Evolutionary conservation across 2,329 filamentous ascomycete genomes (phyloP).

Genomic region (Exophiala lecanii-corni): DNA sequence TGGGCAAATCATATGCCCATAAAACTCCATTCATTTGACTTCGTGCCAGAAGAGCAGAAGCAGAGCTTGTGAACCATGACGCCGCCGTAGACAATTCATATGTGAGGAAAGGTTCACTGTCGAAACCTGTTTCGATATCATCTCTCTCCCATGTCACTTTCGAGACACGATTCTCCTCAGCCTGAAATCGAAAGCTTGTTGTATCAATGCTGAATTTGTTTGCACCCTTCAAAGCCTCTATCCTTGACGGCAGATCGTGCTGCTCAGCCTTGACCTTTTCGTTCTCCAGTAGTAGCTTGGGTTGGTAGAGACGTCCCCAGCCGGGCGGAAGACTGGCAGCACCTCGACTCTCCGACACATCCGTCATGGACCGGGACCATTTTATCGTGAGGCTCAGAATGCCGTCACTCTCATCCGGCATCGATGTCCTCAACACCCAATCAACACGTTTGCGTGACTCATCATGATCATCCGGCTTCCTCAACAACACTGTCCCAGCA

Average conservation of each 20-base stretch:
- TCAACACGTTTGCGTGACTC: conserved; percentile 40
- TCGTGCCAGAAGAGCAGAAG: conserved; percentile 24
- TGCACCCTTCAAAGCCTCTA: conserved; percentile 25
- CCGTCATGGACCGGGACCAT: conserved; percentile 44
- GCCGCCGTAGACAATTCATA: conserved; percentile 15
- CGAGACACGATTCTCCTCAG: conserved; percentile 26
- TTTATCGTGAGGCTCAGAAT: conserved; percentile 53
- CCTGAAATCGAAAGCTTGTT: conserved; percentile 29
- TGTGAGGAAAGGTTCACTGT: conserved; percentile 14
- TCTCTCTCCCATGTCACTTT: conserved; percentile 27
- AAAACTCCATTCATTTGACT: conserved; percentile 21
- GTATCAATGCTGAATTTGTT: conserved; percentile 23
- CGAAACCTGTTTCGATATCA: conserved; percentile 24
- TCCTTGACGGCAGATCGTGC: conserved; percentile 20
- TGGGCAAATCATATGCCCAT: conserved; percentile 28
- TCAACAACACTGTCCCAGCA: conserved; percentile 53
- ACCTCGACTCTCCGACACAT: conserved; percentile 50
- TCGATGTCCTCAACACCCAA: conserved; percentile 48
- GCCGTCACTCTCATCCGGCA: conserved; percentile 58
- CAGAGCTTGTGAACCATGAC: conserved; percentile 29
- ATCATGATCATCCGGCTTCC: conserved; percentile 37
- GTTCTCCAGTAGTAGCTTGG: conserved; percentile 14
- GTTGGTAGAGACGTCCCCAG: conserved; percentile 41
- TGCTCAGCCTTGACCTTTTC: conserved; percentile 17
- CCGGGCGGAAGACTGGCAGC: conserved; percentile 54